Conservation (phyloP, 441 rosid species). For the Pelargonium myrrhifolium region DNA sequence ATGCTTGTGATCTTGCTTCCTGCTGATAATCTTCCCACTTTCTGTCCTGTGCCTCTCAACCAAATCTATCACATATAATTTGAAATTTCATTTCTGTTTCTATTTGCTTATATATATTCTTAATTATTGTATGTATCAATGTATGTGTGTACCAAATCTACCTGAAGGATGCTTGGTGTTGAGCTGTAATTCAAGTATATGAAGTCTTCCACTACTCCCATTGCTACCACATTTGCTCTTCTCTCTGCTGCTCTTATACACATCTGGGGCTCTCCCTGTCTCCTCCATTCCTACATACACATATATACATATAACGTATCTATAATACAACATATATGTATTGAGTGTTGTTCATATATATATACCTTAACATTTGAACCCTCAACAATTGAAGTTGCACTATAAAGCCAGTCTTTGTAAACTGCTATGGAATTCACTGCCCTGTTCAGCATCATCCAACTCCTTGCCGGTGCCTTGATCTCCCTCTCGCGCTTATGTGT, state of each 20-base stretch:
- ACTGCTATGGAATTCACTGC: slow-evolving; percentile 59
- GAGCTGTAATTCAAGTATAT: slow-evolving; percentile 67
- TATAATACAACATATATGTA: too few relatives aligned
- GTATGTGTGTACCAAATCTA: too few relatives aligned
- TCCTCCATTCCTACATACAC: slow-evolving; percentile 94
- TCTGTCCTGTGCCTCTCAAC: slow-evolving; percentile 72
- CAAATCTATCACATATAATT: slow-evolving; percentile 53
- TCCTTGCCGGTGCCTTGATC: slow-evolving; percentile 61
- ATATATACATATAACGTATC: too few relatives aligned
- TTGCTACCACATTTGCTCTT: slow-evolving; percentile 43
- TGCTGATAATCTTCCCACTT: slow-evolving; percentile 82
- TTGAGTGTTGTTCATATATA: too few relatives aligned
- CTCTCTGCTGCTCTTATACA: slow-evolving; percentile 43
- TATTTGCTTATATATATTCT: too few relatives aligned
- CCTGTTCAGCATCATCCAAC: slow-evolving; percentile 66
- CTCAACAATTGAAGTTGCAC: slow-evolving; percentile 53
- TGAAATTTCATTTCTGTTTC: neutral
- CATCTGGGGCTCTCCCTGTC: slow-evolving; percentile 49
- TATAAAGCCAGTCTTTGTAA: slow-evolving; percentile 80
- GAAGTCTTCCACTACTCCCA: slow-evolving; percentile 86
- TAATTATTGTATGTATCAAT: too few relatives aligned
- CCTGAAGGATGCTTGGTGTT: slow-evolving; percentile 70
- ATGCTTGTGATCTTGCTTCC: slow-evolving; percentile 89
- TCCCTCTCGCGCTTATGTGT: slow-evolving; percentile 53
- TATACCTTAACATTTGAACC: slow-evolving; percentile 70